Percentiles rank a stretch among this genome's conserved stretches.
Evolutionary conservation across 2,329 filamentous ascomycete species (phyloP).

Genomic region (Pseudovirgaria hyperparasitica): DNA sequence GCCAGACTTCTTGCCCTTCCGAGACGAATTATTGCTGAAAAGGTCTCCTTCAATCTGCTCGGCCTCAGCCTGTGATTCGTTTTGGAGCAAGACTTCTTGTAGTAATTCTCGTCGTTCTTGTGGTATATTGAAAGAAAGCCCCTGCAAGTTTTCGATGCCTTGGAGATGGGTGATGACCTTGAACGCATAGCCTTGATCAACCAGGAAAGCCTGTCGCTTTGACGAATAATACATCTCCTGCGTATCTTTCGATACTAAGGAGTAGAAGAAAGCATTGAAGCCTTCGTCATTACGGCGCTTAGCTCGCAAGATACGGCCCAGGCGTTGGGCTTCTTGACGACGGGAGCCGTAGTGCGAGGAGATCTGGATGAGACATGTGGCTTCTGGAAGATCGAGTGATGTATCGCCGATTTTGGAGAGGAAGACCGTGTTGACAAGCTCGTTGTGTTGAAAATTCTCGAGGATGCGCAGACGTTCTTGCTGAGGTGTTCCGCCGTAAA

Average conservation of each 20-base stretch:
- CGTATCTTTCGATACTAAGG: slow-evolving; percentile 91
- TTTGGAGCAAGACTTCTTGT: slow-evolving; percentile 78
- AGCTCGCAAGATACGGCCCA: slow-evolving; percentile 85
- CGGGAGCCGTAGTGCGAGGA: slow-evolving; percentile 96
- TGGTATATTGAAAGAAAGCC: slow-evolving; percentile 67
- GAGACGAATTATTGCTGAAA: slow-evolving; percentile 35
- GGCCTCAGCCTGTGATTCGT: slow-evolving; percentile 56
- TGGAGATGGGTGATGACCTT: slow-evolving; percentile 95
- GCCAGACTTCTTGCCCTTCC: slow-evolving; percentile 42
- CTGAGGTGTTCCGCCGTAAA: slow-evolving; percentile 81
- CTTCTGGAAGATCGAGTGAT: slow-evolving; percentile 91
- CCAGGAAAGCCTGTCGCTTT: slow-evolving; percentile 90
- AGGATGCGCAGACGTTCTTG: slow-evolving; percentile 75
- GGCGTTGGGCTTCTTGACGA: slow-evolving; percentile 86
- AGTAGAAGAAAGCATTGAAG: slow-evolving; percentile 99
- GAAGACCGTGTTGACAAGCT: slow-evolving; percentile 82
- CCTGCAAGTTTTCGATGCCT: slow-evolving; percentile 74
- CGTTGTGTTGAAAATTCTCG: slow-evolving; percentile 91
- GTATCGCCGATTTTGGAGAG: slow-evolving; percentile 97
- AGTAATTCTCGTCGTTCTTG: slow-evolving; percentile 75
- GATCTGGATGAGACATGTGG: slow-evolving; percentile 92
- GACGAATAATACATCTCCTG: slow-evolving; percentile 97
- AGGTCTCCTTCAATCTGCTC: slow-evolving; percentile 59
- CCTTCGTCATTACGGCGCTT: slow-evolving; percentile 95
- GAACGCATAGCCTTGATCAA: slow-evolving; percentile 97